phyloP scores from a whole-genome alignment of 2,329 filamentous ascomycete genomes.

The Claviceps digitariae region DNA sequence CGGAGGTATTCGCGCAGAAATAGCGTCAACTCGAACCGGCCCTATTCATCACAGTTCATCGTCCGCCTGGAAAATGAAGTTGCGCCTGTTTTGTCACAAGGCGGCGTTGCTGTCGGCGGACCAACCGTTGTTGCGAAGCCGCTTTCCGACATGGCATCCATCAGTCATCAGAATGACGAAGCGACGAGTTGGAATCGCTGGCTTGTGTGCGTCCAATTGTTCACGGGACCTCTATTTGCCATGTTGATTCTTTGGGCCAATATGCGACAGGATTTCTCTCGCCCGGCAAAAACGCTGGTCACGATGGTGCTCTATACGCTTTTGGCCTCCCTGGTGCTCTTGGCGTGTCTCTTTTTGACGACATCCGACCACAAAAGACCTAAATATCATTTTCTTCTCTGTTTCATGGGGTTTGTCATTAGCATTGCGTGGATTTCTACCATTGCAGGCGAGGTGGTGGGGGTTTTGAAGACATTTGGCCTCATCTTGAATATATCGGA shows the following conservation, averaged over 20 bases:
- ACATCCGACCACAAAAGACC: conserved; percentile 56
- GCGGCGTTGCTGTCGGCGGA: neutral
- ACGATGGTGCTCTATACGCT: conserved; percentile 51
- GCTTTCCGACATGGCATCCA: conserved; percentile 19
- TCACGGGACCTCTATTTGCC: conserved; percentile 76
- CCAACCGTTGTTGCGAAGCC: conserved; percentile 12
- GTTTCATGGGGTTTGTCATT: conserved; percentile 81
- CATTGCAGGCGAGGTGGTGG: conserved; percentile 90
- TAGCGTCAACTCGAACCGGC: conserved; percentile 9
- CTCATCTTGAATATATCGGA: conserved; percentile 89
- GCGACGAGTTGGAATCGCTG: conserved; percentile 72
- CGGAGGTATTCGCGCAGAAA: conserved; percentile 30
- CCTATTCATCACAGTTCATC: conserved; percentile 5
- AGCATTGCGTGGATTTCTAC: conserved; percentile 94
- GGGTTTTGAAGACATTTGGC: conserved; percentile 82
- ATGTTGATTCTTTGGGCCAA: conserved; percentile 65
- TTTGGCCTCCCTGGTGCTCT: conserved; percentile 50
- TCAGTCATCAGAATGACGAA: conserved; percentile 23
- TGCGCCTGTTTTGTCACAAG: conserved; percentile 6
- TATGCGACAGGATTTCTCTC: conserved; percentile 42
- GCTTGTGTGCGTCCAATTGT: conserved; percentile 74
- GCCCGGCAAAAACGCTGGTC: conserved; percentile 37
- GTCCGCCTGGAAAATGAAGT: conserved; percentile 11
- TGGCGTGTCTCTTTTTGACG: conserved; percentile 52
- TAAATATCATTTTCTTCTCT: conserved; percentile 63